These are phyloP conservation scores for Cyclostephanos invisitatus DNA, from an alignment of 108 stramenopile species.

Conservation along the genomic window DNA sequence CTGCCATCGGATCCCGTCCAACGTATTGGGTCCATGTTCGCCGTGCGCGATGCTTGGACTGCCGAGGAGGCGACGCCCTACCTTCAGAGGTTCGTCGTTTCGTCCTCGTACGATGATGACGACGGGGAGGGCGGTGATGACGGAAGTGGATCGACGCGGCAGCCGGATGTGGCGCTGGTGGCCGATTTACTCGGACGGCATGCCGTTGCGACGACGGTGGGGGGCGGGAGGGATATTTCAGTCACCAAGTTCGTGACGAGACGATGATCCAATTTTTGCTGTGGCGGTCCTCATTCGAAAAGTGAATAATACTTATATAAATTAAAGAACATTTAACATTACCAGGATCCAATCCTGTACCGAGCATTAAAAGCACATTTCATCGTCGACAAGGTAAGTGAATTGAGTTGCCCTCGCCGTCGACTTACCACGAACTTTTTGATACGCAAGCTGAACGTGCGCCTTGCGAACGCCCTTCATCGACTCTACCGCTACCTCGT, in stretches of 20 bases:
- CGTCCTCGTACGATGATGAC: neutral
- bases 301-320: neutral
- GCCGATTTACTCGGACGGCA: constrained; percentile 12
- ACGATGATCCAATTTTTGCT: too few species aligned
- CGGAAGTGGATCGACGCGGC: neutral
- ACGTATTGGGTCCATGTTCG: constrained; percentile 39
- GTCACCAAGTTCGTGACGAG: too few species aligned
- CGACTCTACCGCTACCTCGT: constrained; percentile 10
- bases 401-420: constrained; percentile 20
- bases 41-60: constrained; percentile 39
- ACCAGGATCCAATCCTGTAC: neutral
- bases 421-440: constrained; percentile 28
- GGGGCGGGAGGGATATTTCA: neutral
- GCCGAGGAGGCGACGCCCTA: constrained; percentile 35
- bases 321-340: neutral
- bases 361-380: constrained; percentile 10
- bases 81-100: constrained; percentile 26
- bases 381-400: constrained; percentile 18
- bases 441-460: constrained; percentile 24
- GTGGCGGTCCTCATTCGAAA: too few species aligned
- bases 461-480: constrained; percentile 40
- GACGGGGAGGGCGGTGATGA: neutral
- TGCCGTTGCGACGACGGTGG: constrained; percentile 7
- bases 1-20: constrained; percentile 17
- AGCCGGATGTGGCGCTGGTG: neutral